Evolutionary conservation across 805 yeast species (phyloP).

Genomic region (Starmerella lactis-condensi): DNA sequence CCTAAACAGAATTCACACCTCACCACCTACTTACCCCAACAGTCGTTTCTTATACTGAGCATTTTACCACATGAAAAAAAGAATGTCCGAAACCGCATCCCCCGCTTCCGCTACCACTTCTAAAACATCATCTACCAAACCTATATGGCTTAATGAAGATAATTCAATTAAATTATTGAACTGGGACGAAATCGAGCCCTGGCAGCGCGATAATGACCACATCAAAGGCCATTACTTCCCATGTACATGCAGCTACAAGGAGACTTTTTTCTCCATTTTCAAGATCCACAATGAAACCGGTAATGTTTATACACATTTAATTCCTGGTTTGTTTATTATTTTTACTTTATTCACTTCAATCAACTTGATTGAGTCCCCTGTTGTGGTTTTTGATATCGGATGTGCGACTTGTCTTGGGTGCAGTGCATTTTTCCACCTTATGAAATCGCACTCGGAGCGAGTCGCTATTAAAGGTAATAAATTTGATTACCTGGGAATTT

Average conservation of each 20-base stretch:
- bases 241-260: slow-evolving; percentile 31
- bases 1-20: too few relatives aligned
- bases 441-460: slow-evolving; percentile 45
- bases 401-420: slow-evolving; percentile 40
- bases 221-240: slow-evolving; percentile 47
- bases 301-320: slow-evolving; percentile 49
- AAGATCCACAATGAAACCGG: slow-evolving; percentile 55
- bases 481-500: slow-evolving; percentile 60
- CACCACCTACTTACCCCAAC: too few relatives aligned
- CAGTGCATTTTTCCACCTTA: slow-evolving; percentile 48
- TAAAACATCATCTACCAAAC: too few relatives aligned
- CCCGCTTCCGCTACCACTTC: too few relatives aligned
- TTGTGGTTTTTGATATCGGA: slow-evolving; percentile 38
- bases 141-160: too few relatives aligned
- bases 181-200: slow-evolving; percentile 43
- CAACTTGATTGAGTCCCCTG: slow-evolving; percentile 22
- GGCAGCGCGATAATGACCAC: slow-evolving; percentile 61
- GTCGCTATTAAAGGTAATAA: slow-evolving; percentile 44
- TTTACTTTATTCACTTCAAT: slow-evolving; percentile 8
- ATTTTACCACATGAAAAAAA: too few relatives aligned
- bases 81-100: too few relatives aligned
- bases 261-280: slow-evolving; percentile 32
- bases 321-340: slow-evolving; percentile 21
- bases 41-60: too few relatives aligned
- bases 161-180: slow-evolving; percentile 10